These are phyloP conservation scores for Eudorina sp. DNA, from an alignment of 139 green algal species.

Conservation along the genomic window DNA sequence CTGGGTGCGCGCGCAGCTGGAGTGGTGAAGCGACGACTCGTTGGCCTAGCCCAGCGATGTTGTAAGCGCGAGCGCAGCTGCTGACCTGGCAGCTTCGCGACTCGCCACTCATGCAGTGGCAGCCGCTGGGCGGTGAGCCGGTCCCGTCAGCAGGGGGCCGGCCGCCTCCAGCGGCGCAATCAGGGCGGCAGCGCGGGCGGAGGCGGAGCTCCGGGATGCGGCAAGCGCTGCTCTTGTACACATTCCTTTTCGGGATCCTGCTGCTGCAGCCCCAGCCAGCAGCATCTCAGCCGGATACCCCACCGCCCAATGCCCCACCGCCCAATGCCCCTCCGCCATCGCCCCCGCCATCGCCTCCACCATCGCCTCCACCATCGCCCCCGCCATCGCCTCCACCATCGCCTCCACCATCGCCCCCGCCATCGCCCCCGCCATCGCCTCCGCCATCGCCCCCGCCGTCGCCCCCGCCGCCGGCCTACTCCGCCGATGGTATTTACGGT, in stretches of 20 bases:
- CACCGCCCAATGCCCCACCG: background rate
- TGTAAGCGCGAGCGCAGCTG: constrained; percentile 4
- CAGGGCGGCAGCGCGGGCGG: background rate
- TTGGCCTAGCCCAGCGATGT: background rate
- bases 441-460: background rate
- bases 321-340: background rate
- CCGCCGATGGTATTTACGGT: constrained; percentile 25
- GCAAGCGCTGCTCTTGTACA: background rate
- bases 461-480: constrained; percentile 32
- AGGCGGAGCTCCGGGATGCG: background rate
- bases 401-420: background rate
- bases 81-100: background rate
- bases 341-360: background rate
- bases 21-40: background rate
- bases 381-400: background rate
- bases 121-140: background rate
- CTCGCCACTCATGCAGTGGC: constrained; percentile 13
- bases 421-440: background rate
- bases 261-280: background rate
- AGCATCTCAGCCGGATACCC: background rate
- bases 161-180: background rate
- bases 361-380: background rate
- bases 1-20: too few species aligned
- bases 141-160: background rate
- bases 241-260: background rate